Percentiles rank a stretch among this genome's conserved stretches.
phyloP scores from a whole-genome alignment of 2,329 filamentous ascomycete genomes.

The Paracoccidioides brasiliensis region DNA sequence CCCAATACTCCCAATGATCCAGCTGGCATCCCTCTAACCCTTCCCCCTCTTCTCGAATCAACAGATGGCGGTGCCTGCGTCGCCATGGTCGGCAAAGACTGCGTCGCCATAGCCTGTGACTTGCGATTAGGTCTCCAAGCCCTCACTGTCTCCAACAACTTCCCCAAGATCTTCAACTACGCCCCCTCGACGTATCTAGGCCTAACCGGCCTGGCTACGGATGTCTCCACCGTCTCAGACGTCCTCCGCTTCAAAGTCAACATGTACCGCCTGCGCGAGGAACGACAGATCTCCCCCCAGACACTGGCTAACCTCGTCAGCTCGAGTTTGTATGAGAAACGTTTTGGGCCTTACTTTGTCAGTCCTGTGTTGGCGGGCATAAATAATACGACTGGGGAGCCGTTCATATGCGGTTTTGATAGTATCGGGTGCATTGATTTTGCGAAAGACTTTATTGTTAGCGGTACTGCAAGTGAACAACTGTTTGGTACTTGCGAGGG shows the following conservation, averaged over 20 bases:
- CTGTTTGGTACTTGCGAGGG: constrained; percentile 98
- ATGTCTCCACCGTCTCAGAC: constrained; percentile 87
- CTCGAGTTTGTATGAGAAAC: constrained; percentile 79
- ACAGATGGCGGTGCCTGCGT: constrained; percentile 81
- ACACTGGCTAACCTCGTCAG: constrained; percentile 95
- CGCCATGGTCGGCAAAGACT: constrained; percentile 99
- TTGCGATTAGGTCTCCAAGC: constrained; percentile 93
- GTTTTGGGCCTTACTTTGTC: constrained; percentile 95
- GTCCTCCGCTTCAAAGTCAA: constrained; percentile 99
- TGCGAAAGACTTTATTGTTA: constrained; percentile 98
- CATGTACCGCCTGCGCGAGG: constrained; percentile 98
- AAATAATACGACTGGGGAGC: constrained; percentile 84
- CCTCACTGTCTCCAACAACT: constrained; percentile 95
- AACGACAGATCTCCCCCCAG: constrained; percentile 85
- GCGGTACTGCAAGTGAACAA: constrained; percentile 90
- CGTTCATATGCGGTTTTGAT: constrained; percentile 98
- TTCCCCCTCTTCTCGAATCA: constrained; percentile 1
- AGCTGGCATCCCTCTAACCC: not conserved
- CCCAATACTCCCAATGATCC: constrained; percentile 2
- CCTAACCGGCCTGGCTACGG: constrained; percentile 89
- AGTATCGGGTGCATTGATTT: constrained; percentile 99
- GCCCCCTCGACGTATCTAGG: constrained; percentile 83
- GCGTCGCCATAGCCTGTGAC: constrained; percentile 97
- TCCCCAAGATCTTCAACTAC: constrained; percentile 99
- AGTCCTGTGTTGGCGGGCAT: constrained; percentile 88